A percentile compares a stretch with the other conserved stretches of the same genome.
Evolutionary conservation across 805 yeast genomes (phyloP).

Genomic region (Yarrowia osloensis): DNA sequence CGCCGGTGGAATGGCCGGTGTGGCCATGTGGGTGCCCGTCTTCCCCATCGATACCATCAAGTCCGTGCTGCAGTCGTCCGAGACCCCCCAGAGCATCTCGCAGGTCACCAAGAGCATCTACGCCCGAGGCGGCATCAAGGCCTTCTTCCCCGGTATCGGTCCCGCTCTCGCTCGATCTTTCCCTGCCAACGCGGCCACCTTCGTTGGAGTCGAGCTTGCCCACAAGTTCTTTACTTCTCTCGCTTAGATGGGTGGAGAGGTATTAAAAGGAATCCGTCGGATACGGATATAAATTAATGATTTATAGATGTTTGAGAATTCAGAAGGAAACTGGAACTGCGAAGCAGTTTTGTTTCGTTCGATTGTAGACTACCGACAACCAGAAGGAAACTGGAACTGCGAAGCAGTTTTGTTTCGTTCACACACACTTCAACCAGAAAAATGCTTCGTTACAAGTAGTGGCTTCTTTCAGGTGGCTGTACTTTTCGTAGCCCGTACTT

Average conservation of each 20-base stretch:
- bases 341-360: too few relatives aligned
- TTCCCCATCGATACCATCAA: conserved; percentile 97
- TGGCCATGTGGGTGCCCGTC: conserved; percentile 93
- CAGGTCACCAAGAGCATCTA: conserved; percentile 72
- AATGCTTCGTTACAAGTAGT: too few relatives aligned
- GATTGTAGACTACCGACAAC: too few relatives aligned
- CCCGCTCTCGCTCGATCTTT: conserved; percentile 92
- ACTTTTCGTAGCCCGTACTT: too few relatives aligned
- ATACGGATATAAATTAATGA: conserved; percentile 5
- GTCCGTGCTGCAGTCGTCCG: conserved; percentile 72
- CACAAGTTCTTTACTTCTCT: conserved; percentile 40
- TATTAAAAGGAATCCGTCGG: not conserved
- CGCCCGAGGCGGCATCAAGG: conserved; percentile 75
- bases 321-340: too few relatives aligned
- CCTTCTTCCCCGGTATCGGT: conserved; percentile 96
- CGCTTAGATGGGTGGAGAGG: not conserved
- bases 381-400: too few relatives aligned
- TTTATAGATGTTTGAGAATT: too few relatives aligned
- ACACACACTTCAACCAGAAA: too few relatives aligned
- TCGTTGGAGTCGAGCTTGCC: conserved; percentile 90
- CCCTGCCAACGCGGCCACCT: conserved; percentile 99
- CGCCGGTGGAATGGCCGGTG: conserved; percentile 96
- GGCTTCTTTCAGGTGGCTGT: too few relatives aligned
- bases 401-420: too few relatives aligned
- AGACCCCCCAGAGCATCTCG: conserved; percentile 53